Percentiles rank a stretch among this genome's conserved stretches.
Conservation (phyloP, 2,329 filamentous ascomycete species). For the Clarireedia hainanense region DNA sequence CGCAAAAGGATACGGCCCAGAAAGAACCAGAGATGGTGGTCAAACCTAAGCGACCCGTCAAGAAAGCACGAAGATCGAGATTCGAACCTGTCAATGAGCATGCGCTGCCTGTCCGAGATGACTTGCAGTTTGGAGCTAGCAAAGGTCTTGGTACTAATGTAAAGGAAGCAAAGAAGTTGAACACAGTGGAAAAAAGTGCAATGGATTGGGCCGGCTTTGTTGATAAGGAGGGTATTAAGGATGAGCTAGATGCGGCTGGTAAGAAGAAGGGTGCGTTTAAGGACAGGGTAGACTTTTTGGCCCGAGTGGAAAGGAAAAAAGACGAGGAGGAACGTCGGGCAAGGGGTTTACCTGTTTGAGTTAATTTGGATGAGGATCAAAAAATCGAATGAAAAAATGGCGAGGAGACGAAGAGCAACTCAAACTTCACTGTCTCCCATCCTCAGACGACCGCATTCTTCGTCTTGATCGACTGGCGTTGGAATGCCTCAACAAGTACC, state of each 20-base stretch:
- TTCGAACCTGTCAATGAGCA: constrained; percentile 46
- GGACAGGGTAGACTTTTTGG: constrained; percentile 56
- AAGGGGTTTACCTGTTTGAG: constrained; percentile 29
- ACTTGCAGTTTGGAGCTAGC: constrained; percentile 51
- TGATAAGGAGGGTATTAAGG: constrained; percentile 62
- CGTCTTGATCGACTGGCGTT: no score
- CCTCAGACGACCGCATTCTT: no score
- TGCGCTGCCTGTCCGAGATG: constrained; percentile 20
- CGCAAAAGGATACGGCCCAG: constrained; percentile 26
- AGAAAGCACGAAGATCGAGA: constrained; percentile 40
- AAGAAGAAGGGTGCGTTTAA: constrained; percentile 58
- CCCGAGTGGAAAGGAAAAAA: constrained; percentile 53
- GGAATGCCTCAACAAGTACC: no score
- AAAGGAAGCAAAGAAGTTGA: constrained; percentile 53
- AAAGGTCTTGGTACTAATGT: constrained; percentile 27
- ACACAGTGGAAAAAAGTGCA: constrained; percentile 63
- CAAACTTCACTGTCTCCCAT: no score
- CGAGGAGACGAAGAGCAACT: no score
- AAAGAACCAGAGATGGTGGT: constrained; percentile 12
- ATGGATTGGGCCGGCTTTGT: constrained; percentile 69
- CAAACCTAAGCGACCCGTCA: constrained; percentile 27
- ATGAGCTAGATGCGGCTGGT: constrained; percentile 58
- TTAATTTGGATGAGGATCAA: neutral
- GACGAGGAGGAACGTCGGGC: constrained; percentile 52
- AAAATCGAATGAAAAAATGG: no score